Conservation (phyloP, 2,329 filamentous ascomycete genomes). For the Diaporthe sp. region DNA sequence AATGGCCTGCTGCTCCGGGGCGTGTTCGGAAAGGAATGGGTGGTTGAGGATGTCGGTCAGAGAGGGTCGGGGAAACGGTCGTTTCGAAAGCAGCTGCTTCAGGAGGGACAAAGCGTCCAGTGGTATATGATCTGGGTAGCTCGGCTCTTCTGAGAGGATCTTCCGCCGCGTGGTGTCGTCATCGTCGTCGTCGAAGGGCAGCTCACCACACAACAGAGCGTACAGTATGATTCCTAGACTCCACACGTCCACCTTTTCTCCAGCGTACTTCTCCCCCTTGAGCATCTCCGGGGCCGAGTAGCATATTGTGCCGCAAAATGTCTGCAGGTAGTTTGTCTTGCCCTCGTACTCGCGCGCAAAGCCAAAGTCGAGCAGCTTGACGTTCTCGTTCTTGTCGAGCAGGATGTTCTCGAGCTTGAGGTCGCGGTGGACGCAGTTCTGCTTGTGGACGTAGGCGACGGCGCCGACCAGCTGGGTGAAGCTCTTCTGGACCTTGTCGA, state of each 20-base stretch:
- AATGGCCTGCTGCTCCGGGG: slow-evolving; percentile 89
- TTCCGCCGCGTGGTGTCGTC: slow-evolving; percentile 86
- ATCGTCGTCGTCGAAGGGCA: slow-evolving; percentile 97
- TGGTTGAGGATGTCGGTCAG: slow-evolving; percentile 89
- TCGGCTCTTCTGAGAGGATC: slow-evolving; percentile 88
- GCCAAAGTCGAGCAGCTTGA: slow-evolving; percentile 97
- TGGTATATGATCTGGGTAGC: slow-evolving; percentile 84
- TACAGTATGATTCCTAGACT: slow-evolving; percentile 89
- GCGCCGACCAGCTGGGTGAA: slow-evolving; percentile 96
- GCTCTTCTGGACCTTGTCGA: slow-evolving; percentile 91
- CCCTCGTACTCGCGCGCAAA: slow-evolving; percentile 98
- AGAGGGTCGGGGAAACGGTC: slow-evolving; percentile 84
- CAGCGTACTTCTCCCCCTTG: slow-evolving; percentile 97
- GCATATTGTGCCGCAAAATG: slow-evolving; percentile 97
- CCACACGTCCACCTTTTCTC: slow-evolving; percentile 98
- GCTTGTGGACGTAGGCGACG: slow-evolving; percentile 93
- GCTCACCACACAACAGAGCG: slow-evolving; percentile 83
- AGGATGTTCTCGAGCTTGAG: slow-evolving; percentile 97
- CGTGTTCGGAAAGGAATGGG: slow-evolving; percentile 88
- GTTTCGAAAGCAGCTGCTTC: slow-evolving; percentile 86
- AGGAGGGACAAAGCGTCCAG: slow-evolving; percentile 83
- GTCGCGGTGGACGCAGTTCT: slow-evolving; percentile 96
- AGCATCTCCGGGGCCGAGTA: slow-evolving; percentile 99
- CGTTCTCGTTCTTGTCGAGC: slow-evolving; percentile 95
- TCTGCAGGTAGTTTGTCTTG: slow-evolving; percentile 93